Percentiles rank a stretch among this genome's conserved stretches.
Evolutionary conservation across 225 moss, liverwort and hornwort genomes (phyloP).

Genomic region (Pleurozium schreberi): DNA sequence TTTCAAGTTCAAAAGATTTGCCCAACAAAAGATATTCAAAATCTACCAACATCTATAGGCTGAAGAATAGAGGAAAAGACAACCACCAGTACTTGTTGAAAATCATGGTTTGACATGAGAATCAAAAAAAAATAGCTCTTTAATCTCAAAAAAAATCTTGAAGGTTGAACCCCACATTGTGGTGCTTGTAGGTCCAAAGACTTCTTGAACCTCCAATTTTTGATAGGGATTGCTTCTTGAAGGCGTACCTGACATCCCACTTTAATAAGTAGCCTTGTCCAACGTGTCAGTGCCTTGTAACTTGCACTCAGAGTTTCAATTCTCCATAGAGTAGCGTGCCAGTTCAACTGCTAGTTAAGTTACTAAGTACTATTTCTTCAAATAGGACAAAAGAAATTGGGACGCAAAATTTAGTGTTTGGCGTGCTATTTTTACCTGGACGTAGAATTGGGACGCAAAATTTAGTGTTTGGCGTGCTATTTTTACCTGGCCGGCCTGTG

Average conservation of each 20-base stretch:
- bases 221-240: background rate
- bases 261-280: background rate
- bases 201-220: background rate
- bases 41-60: too few species aligned
- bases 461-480: too few species aligned
- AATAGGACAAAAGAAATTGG: too few species aligned
- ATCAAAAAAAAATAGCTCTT: rapidly evolving
- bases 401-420: too few species aligned
- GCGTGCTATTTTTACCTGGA: too few species aligned
- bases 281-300: background rate
- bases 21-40: too few species aligned
- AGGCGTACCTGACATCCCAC: background rate
- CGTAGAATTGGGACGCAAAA: too few species aligned
- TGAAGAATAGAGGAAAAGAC: rapidly evolving
- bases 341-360: background rate
- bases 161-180: background rate
- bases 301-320: background rate
- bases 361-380: background rate
- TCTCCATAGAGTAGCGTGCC: too few species aligned
- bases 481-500: too few species aligned
- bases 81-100: background rate
- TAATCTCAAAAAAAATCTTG: background rate
- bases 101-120: background rate
- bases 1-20: too few species aligned
- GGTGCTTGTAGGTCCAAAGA: background rate